phyloP scores from a whole-genome alignment of 176 grass and related monocot genomes.

The barley (Hordeum vulgare) region MorexV3_pseudomolecules_assembly NC_058524.1:486919792-486920291 shows the following conservation, averaged over 20 bases:
- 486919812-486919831: not conserved
- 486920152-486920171: not conserved
- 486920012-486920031: not conserved
- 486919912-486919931: not conserved
- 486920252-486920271: not conserved
- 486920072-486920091: not conserved
- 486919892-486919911: not conserved
- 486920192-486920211: conserved; percentile 13
- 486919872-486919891: not conserved
- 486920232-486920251: conserved; percentile 23
- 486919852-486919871: not conserved
- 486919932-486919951: not conserved
- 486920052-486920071: not conserved
- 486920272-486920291: conserved; percentile 20
- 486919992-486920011: not conserved
- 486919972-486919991: not conserved
- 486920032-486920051: not conserved
- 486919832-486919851: not conserved
- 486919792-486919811: not conserved
- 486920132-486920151: not conserved
- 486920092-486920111: not conserved
- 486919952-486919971: not conserved
- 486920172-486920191: not conserved
- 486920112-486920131: not conserved
- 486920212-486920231: conserved; percentile 9